Evolutionary conservation across 768 basidiomycete genomes (phyloP), one percentile per base, ranked within the genome.

Genomic region (Russula compacta): DNA sequence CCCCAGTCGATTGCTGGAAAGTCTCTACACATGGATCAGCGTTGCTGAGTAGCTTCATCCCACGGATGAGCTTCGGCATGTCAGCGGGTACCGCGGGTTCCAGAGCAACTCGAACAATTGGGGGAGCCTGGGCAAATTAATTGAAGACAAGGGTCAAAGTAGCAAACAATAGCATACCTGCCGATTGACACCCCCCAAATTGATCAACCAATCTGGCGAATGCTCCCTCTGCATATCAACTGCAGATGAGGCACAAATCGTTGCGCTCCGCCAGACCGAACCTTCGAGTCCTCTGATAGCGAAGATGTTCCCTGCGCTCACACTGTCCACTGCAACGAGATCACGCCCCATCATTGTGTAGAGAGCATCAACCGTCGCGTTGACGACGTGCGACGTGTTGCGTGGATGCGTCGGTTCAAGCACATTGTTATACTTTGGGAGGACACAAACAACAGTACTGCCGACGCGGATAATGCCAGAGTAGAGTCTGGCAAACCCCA

Each of bases 311-410:
- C 97, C 97, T 1, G 97, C 94, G 35, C 81, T 81, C 1, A 98
- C 94, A 61, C 77, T 78, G 21, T 89, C 78, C 3, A 95, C 91
- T 0, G 86, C 78, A 0, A 91, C 84, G n/a, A 99, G 78, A 69
- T 98, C 95, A 46, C 92, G 77, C 3, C 97, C 97, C 97, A 99
- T 98, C 92, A 99, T 98, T 52, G 89, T 82, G 72, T 98, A 99
- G 54, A 99, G 73, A 6, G 83, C 85, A 59, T 84, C 81, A 14
- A 95, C 82, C n/a, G 76, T 77, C 24, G 85, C 79, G 9, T 76
- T 73, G 24, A 80, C 70, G 46, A 94, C 66, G 68, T 88, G 81
- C 63, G 81, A 83, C 14, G 71, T 73, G 73, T 98, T 98, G 36
- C 73, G 69, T 7, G 85, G 81, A 67, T 94, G 85, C 11, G 75